These are phyloP conservation scores for Sarocladiaceae sp. DNA, from an alignment of 2,329 filamentous ascomycete genomes.

Conservation along the genomic window DNA sequence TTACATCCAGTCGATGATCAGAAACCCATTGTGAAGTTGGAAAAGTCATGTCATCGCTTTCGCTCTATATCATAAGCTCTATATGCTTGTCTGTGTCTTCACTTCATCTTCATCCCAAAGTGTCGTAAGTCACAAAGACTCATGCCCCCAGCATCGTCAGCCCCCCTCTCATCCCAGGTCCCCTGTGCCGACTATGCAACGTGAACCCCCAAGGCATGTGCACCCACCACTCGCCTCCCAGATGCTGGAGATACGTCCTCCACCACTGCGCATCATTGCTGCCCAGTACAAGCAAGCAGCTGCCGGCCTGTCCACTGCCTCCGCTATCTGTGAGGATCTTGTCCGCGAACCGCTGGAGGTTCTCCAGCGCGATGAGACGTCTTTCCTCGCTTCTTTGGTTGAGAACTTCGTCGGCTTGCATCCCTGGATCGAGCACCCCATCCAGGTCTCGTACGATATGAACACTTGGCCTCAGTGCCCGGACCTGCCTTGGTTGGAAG, in stretches of 20 bases:
- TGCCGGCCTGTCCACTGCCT: constrained; percentile 13
- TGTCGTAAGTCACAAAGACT: background rate
- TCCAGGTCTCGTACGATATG: constrained; percentile 22
- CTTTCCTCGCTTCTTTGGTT: constrained; percentile 18
- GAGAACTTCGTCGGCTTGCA: constrained; percentile 18
- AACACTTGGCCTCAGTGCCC: constrained; percentile 18
- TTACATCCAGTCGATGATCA: no score
- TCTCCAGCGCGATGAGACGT: constrained; percentile 14
- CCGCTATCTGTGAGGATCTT: constrained; percentile 11
- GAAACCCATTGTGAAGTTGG: no score
- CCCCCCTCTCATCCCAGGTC: constrained; percentile 2
- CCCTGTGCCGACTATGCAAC: constrained; percentile 14
- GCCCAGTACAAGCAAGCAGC: constrained; percentile 20
- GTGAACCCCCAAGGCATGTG: constrained; percentile 20
- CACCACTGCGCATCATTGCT: constrained; percentile 22
- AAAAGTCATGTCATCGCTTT: no score
- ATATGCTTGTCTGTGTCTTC: no score
- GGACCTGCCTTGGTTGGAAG: constrained; percentile 16
- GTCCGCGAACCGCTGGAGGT: constrained; percentile 16
- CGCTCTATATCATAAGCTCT: background rate
- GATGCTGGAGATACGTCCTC: constrained; percentile 17
- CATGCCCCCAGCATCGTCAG: constrained; percentile 3
- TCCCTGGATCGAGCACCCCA: constrained; percentile 19
- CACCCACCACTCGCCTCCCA: constrained; percentile 22
- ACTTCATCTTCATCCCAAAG: no score